Conservation (phyloP, 2,329 filamentous ascomycete species). For the Sporothrix pseudoabietina region DNA sequence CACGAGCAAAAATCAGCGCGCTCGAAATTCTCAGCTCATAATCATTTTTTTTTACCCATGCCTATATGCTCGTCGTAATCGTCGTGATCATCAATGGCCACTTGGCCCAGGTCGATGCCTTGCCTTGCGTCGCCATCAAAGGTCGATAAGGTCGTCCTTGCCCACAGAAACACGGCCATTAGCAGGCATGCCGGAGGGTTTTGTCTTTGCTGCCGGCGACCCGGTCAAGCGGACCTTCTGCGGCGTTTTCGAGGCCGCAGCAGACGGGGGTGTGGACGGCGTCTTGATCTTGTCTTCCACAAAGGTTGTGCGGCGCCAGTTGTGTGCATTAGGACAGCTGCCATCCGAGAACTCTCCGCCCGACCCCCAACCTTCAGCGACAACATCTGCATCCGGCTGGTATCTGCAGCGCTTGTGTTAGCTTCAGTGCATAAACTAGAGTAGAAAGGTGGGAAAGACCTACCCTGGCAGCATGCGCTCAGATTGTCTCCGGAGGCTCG, state of each 20-base stretch:
- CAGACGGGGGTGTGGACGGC: not conserved
- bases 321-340: slow-evolving; percentile 27
- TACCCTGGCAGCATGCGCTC: slow-evolving; percentile 14
- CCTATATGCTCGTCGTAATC: not conserved
- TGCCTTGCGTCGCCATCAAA: not conserved
- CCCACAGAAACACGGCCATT: not conserved
- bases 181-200: not conserved
- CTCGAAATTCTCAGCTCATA: slow-evolving; percentile 21
- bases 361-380: slow-evolving; percentile 40
- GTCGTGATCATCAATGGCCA: not conserved
- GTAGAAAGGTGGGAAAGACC: not conserved
- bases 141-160: slow-evolving; percentile 23
- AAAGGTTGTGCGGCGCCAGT: not conserved
- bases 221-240: not conserved
- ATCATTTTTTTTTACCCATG: not conserved
- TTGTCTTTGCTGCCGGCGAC: not conserved
- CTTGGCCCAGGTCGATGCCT: not conserved
- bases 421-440: not conserved
- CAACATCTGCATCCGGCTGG: not conserved
- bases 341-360: slow-evolving; percentile 42
- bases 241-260: not conserved
- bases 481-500: slow-evolving; percentile 35
- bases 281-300: not conserved
- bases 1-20: not conserved
- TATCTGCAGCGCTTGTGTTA: not conserved